These are phyloP conservation scores for Paramecium pentaurelia DNA, from an alignment of 73 alveolate genomes.

Conservation along the genomic window DNA sequence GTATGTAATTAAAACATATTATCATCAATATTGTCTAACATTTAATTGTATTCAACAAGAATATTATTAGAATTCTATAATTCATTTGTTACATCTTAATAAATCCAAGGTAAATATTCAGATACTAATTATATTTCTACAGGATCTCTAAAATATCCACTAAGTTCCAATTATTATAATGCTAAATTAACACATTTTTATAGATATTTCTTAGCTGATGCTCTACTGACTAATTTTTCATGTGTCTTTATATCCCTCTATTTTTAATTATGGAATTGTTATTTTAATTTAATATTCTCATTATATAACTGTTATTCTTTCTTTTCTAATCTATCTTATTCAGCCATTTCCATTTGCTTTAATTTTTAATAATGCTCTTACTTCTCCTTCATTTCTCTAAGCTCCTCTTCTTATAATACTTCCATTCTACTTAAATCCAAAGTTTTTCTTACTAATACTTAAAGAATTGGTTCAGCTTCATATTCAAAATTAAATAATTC, in stretches of 20 bases:
- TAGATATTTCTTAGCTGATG: neutral
- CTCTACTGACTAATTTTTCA: conserved; percentile 54
- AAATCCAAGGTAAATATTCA: conserved; percentile 20
- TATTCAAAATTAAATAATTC: conserved; percentile 87
- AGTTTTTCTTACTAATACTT: conserved; percentile 80
- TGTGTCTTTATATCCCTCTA: conserved; percentile 65
- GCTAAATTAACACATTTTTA: neutral
- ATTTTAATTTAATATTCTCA: conserved; percentile 79
- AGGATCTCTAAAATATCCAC: conserved; percentile 34
- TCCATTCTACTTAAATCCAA: conserved; percentile 92
- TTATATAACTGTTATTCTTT: conserved; percentile 70
- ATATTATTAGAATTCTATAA: neutral
- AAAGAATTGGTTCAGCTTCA: conserved; percentile 89
- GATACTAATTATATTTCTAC: neutral
- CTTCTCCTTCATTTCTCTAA: conserved; percentile 81
- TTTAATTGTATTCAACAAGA: neutral
- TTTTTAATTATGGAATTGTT: conserved; percentile 59
- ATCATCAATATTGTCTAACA: neutral
- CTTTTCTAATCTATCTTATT: conserved; percentile 86
- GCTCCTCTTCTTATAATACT: conserved; percentile 92
- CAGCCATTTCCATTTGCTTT: conserved; percentile 79
- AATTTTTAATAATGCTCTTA: conserved; percentile 85
- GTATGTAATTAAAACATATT: neutral
- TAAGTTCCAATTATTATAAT: neutral
- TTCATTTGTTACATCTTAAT: neutral